phyloP scores from a whole-genome alignment of 75 land plant genomes.

The Azolla pinnata region DNA sequence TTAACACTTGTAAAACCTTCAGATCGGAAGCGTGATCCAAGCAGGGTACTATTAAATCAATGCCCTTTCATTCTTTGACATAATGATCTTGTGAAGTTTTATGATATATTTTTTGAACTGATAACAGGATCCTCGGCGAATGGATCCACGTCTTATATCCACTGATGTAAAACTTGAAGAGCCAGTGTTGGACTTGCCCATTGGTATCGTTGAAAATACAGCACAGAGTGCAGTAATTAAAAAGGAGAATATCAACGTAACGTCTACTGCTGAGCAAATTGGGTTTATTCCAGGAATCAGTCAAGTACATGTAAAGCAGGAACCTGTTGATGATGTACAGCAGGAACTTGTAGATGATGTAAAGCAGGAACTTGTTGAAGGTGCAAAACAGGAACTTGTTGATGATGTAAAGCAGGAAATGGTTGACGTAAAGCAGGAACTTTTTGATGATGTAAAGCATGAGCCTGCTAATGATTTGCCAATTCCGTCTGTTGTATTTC shows the following conservation, averaged over 20 bases:
- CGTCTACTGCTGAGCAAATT: conserved; percentile 1
- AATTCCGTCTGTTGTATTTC: no score
- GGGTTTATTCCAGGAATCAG: conserved; percentile 2
- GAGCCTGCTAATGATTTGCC: no score
- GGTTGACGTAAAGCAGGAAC: no score
- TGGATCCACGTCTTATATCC: conserved; percentile 16
- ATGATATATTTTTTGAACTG: background rate
- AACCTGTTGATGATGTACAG: no score
- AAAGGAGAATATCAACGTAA: background rate
- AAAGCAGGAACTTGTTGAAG: no score
- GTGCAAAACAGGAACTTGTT: no score
- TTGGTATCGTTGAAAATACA: background rate
- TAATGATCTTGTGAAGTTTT: conserved; percentile 1
- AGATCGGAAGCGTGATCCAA: conserved; percentile 19
- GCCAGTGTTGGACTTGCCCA: background rate
- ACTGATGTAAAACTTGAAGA: background rate
- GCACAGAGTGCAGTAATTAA: background rate
- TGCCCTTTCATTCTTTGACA: background rate
- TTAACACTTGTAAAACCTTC: background rate
- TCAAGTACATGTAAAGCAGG: background rate
- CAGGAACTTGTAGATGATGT: no score
- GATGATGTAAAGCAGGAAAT: no score
- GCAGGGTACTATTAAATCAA: conserved; percentile 16
- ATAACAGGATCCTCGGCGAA: conserved; percentile 30
- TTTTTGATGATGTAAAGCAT: no score